phyloP scores from a whole-genome alignment of 192 early-diverging fungal species.

The Coemansia sp. region DNA sequence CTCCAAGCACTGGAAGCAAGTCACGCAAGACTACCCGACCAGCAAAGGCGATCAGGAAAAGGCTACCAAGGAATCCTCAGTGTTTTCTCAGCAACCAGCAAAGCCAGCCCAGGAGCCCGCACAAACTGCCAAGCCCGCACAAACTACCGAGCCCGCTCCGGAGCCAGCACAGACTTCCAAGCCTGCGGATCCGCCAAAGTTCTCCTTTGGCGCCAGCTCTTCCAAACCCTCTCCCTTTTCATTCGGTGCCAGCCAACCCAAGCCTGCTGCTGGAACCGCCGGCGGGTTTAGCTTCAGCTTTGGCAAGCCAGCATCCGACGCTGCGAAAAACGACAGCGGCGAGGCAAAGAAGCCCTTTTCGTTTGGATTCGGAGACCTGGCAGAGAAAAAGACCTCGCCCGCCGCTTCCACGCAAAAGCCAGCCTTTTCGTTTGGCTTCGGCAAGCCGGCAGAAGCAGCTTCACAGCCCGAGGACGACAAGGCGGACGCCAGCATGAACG shows the following conservation, averaged over 20 bases:
- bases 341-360: constrained; percentile 34
- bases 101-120: no score
- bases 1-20: constrained; percentile 27
- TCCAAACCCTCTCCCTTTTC: neutral
- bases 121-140: neutral
- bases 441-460: constrained; percentile 5
- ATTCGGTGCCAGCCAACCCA: constrained; percentile 8
- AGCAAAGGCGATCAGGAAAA: neutral
- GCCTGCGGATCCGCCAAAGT: constrained; percentile 1
- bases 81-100: constrained; percentile 7
- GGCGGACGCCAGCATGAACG: neutral
- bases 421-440: constrained; percentile 44
- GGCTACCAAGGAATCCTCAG: neutral
- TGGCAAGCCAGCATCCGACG: constrained; percentile 13
- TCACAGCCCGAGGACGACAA: neutral
- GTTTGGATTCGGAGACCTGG: constrained; percentile 26
- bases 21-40: constrained; percentile 3
- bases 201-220: constrained; percentile 5
- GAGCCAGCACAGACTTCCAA: no score
- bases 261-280: constrained; percentile 9
- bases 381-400: neutral
- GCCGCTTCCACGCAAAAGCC: constrained; percentile 15
- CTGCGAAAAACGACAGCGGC: constrained; percentile 4
- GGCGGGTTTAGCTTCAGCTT: constrained; percentile 33
- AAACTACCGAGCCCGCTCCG: neutral